Evolutionary conservation across 768 basidiomycete genomes (phyloP).

Genomic region (Pisolithus marmoratus): DNA sequence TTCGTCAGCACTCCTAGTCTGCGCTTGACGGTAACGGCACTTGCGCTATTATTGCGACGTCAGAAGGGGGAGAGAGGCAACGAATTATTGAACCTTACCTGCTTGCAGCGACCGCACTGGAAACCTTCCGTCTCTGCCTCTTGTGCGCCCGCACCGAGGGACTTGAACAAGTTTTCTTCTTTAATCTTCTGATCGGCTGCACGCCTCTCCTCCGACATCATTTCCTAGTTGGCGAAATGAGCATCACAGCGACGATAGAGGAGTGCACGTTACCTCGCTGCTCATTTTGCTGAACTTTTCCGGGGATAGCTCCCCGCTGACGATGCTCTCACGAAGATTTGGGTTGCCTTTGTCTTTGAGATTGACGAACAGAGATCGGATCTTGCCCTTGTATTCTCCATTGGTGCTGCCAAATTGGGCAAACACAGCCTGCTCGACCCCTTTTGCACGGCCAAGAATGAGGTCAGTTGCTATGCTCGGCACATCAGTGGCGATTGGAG

Average conservation of each 20-base stretch:
- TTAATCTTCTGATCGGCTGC: conserved; percentile 77
- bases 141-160: conserved; percentile 82
- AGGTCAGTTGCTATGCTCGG: conserved; percentile 53
- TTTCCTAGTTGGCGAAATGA: conserved; percentile 52
- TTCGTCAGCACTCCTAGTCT: conserved; percentile 96
- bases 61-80: neutral
- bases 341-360: conserved; percentile 96
- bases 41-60: conserved; percentile 58
- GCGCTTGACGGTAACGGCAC: conserved; percentile 91
- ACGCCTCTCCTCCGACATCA: conserved; percentile 92
- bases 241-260: neutral
- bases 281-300: conserved; percentile 74
- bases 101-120: conserved; percentile 94
- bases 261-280: conserved; percentile 50
- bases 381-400: conserved; percentile 63
- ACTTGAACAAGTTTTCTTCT: conserved; percentile 84
- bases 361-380: conserved; percentile 86
- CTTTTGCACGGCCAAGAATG: conserved; percentile 59
- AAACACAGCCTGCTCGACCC: conserved; percentile 64
- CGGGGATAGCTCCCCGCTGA: conserved; percentile 71
- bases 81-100: conserved; percentile 42
- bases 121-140: conserved; percentile 97
- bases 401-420: conserved; percentile 39
- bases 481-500: conserved; percentile 4
- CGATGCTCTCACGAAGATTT: conserved; percentile 73